Evolutionary conservation across 2,329 filamentous ascomycete species (phyloP).

Genomic region (Colletotrichum sojae): DNA sequence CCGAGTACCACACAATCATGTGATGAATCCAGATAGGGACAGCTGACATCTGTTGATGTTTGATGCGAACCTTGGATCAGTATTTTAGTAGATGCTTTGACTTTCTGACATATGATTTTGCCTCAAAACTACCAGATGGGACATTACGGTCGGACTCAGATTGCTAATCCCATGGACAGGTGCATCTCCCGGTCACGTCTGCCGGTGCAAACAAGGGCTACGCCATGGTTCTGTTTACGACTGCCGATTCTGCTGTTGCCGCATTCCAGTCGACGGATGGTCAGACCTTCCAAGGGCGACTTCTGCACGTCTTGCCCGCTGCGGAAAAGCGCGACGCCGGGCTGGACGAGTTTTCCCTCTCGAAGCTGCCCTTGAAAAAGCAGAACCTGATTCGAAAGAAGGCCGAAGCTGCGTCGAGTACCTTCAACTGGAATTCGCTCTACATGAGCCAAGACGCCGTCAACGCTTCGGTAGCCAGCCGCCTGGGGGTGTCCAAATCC

Average conservation of each 20-base stretch:
- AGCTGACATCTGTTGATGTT: constrained; percentile 90
- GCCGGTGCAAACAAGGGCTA: constrained; percentile 88
- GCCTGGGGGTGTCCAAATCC: constrained; percentile 90
- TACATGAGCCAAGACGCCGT: constrained; percentile 98
- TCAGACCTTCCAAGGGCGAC: constrained; percentile 90
- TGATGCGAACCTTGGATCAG: constrained; percentile 93
- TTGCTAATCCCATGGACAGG: constrained; percentile 66
- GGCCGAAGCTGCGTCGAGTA: constrained; percentile 78
- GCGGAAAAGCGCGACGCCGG: constrained; percentile 84
- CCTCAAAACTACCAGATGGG: constrained; percentile 44
- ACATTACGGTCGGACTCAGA: constrained; percentile 22
- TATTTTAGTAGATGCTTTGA: constrained; percentile 99
- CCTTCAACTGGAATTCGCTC: constrained; percentile 99
- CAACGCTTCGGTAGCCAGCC: constrained; percentile 87
- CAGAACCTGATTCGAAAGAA: constrained; percentile 92
- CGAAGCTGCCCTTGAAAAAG: constrained; percentile 93
- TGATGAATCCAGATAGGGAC: constrained; percentile 99
- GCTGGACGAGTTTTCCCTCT: constrained; percentile 89
- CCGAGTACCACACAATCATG: constrained; percentile 31
- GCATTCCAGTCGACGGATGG: constrained; percentile 88
- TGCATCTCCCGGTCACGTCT: constrained; percentile 85
- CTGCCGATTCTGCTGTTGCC: constrained; percentile 79
- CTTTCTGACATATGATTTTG: constrained; percentile 73
- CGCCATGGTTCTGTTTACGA: constrained; percentile 85
- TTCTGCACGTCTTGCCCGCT: constrained; percentile 91